phyloP scores from a whole-genome alignment of 345 rosid genomes.

The Iberis pinnata region DNA sequence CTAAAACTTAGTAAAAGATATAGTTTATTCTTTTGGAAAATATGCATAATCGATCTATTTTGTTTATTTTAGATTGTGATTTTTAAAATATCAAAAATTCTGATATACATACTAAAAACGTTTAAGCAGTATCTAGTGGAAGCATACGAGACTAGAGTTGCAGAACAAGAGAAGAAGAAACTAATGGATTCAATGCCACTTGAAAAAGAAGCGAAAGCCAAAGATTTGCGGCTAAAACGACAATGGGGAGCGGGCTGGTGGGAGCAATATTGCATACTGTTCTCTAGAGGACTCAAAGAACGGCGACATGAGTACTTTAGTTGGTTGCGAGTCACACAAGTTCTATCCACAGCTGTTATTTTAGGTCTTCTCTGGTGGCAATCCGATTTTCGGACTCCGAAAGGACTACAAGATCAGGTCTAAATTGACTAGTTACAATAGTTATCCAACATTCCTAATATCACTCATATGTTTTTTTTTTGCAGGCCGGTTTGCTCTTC shows the following conservation, averaged over 20 bases:
- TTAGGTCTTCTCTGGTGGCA: constrained; percentile 97
- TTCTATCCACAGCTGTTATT: constrained; percentile 74
- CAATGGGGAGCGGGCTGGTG: no score
- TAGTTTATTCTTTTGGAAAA: no score
- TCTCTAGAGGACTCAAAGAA: no score
- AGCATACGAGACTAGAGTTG: constrained; percentile 71
- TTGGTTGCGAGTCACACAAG: constrained; percentile 94
- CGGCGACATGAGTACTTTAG: no score
- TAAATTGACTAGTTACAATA: not conserved
- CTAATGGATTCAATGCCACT: constrained; percentile 58
- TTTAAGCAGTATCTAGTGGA: constrained; percentile 67
- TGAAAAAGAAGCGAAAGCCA: constrained; percentile 59
- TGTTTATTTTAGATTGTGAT: no score
- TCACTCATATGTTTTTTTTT: no score
- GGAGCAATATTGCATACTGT: no score
- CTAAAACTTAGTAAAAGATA: no score
- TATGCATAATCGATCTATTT: no score
- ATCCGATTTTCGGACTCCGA: constrained; percentile 50
- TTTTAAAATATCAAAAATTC: no score
- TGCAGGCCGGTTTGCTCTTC: constrained; percentile 90
- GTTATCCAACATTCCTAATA: no score
- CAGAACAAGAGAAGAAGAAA: constrained; percentile 71
- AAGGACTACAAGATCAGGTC: constrained; percentile 90
- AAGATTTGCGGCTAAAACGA: no score
- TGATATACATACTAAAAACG: not conserved